Evolutionary conservation across 129 eudicot genomes (phyloP).

Genomic region (Flaveria robusta): DNA sequence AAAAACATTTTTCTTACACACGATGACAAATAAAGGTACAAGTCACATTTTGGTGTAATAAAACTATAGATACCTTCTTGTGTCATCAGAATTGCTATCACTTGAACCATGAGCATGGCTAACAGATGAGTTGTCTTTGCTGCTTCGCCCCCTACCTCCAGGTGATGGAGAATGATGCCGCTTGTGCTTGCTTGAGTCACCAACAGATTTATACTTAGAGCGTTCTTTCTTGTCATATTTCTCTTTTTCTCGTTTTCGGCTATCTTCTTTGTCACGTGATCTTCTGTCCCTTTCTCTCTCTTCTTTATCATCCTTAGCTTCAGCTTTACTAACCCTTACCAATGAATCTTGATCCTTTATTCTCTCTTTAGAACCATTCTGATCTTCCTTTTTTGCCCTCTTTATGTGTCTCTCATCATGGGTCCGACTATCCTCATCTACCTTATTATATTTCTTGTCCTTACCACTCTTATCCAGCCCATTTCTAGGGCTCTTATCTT

Average conservation of each 20-base stretch:
- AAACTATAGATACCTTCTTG: slow-evolving; percentile 58
- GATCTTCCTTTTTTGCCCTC: slow-evolving; percentile 46
- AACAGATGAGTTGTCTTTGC: slow-evolving; percentile 51
- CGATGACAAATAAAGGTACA: not conserved
- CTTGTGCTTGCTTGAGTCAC: slow-evolving; percentile 63
- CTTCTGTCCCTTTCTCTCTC: slow-evolving; percentile 55
- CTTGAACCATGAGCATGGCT: slow-evolving; percentile 51
- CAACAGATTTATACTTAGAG: slow-evolving; percentile 47
- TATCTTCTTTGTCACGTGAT: slow-evolving; percentile 51
- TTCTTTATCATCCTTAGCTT: slow-evolving; percentile 52
- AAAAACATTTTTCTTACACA: not conserved
- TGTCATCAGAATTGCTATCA: slow-evolving; percentile 65
- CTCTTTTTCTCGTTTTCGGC: slow-evolving; percentile 52
- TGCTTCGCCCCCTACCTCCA: slow-evolving; percentile 58
- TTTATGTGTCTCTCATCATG: slow-evolving; percentile 56
- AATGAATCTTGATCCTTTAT: slow-evolving; percentile 59
- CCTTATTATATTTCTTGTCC: slow-evolving; percentile 40
- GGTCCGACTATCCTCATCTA: slow-evolving; percentile 48
- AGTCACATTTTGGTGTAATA: not conserved
- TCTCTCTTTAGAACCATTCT: slow-evolving; percentile 54
- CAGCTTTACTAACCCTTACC: slow-evolving; percentile 49
- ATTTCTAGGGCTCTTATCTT: slow-evolving; percentile 42
- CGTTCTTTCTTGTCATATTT: slow-evolving; percentile 66
- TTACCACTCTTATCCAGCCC: slow-evolving; percentile 41
- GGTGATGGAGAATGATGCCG: slow-evolving; percentile 64